phyloP scores from a whole-genome alignment of 805 yeast species.

The Wickerhamiella bombiphila region DNA sequence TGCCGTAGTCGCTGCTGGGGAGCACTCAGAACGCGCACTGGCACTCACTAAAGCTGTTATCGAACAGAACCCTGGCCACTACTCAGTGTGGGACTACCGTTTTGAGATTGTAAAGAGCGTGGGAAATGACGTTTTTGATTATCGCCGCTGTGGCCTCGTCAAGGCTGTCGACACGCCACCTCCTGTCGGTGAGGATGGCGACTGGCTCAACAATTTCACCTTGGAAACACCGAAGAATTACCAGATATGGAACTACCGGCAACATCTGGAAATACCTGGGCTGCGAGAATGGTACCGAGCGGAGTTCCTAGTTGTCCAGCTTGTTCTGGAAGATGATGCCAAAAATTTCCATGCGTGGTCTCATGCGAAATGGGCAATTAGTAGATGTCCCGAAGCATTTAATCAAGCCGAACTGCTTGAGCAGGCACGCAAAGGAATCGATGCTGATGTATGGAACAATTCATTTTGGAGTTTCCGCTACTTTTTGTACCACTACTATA shows the following conservation, averaged over 20 bases:
- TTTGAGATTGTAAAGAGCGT: conserved; percentile 20
- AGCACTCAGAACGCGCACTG: conserved; percentile 57
- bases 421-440: conserved; percentile 36
- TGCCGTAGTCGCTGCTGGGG: conserved; percentile 43
- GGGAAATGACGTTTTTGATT: conserved; percentile 23
- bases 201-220: conserved; percentile 69
- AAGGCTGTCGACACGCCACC: conserved; percentile 18
- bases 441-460: conserved; percentile 65
- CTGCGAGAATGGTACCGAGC: conserved; percentile 23
- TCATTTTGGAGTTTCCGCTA: conserved; percentile 87
- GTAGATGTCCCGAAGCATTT: conserved; percentile 19
- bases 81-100: conserved; percentile 61
- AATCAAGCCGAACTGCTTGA: conserved; percentile 26
- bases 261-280: conserved; percentile 34
- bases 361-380: conserved; percentile 70
- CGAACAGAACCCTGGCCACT: conserved; percentile 69
- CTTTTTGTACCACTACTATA: conserved; percentile 29
- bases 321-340: conserved; percentile 61
- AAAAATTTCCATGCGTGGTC: conserved; percentile 98
- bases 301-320: conserved; percentile 51
- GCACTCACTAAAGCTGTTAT: conserved; percentile 51
- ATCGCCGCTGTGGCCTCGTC: conserved; percentile 13
- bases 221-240: conserved; percentile 74
- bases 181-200: conserved; percentile 35
- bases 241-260: conserved; percentile 94